Conservation (phyloP, 2,329 filamentous ascomycete genomes). For the Gnomoniopsis smithogilvyi region DNA sequence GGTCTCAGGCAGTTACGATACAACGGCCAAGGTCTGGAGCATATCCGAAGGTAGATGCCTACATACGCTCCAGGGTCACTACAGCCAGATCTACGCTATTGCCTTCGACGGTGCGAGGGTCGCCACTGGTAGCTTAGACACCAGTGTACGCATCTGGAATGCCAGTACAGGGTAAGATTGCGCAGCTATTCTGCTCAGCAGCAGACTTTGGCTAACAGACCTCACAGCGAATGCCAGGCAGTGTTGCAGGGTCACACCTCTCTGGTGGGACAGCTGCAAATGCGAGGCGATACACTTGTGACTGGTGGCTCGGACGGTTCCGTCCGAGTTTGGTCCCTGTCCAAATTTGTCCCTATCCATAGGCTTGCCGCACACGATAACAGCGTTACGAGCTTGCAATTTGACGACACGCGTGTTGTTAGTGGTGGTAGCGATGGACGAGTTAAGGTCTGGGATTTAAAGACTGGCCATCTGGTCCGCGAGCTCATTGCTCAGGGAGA, state of each 20-base stretch:
- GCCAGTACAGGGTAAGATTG: slow-evolving; percentile 72
- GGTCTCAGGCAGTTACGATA: slow-evolving; percentile 98
- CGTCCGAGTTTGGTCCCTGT: slow-evolving; percentile 92
- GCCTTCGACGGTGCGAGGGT: slow-evolving; percentile 93
- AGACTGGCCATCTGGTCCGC: slow-evolving; percentile 83
- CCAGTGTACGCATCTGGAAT: slow-evolving; percentile 96
- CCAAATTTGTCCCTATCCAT: slow-evolving; percentile 88
- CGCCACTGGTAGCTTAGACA: slow-evolving; percentile 93
- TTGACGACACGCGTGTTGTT: slow-evolving; percentile 92
- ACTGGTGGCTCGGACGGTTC: slow-evolving; percentile 96
- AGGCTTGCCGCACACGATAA: slow-evolving; percentile 95
- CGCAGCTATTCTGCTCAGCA: slow-evolving; percentile 3
- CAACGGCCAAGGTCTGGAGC: slow-evolving; percentile 94
- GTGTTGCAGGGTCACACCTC: slow-evolving; percentile 97
- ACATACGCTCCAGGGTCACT: slow-evolving; percentile 87
- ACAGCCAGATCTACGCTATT: slow-evolving; percentile 98
- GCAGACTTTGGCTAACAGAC: slow-evolving; percentile 28
- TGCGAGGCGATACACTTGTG: slow-evolving; percentile 90
- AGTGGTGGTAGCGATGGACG: slow-evolving; percentile 96
- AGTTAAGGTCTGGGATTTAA: slow-evolving; percentile 97
- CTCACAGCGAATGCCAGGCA: slow-evolving; percentile 70
- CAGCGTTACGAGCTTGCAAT: slow-evolving; percentile 95
- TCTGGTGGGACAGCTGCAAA: slow-evolving; percentile 92
- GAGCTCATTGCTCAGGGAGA: slow-evolving; percentile 90
- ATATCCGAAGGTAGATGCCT: slow-evolving; percentile 93